Conservation (phyloP, 768 basidiomycete genomes). For the Neoboletus subvelutipes region DNA sequence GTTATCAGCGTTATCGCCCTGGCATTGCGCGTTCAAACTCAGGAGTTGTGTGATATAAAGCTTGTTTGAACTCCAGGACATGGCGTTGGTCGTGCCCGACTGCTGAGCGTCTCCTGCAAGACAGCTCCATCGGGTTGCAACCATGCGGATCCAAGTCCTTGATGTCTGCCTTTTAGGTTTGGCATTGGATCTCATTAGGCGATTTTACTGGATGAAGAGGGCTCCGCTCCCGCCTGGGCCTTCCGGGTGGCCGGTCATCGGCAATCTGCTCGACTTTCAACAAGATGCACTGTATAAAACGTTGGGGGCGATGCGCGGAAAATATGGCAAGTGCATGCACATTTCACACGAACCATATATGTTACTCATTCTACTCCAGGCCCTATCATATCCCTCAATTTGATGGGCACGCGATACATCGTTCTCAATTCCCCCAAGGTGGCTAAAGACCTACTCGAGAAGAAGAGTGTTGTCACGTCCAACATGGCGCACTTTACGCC, state of each 20-base stretch:
- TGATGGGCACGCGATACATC: slow-evolving; percentile 46
- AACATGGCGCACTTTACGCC: slow-evolving; percentile 7
- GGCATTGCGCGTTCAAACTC: neutral
- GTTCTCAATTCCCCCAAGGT: slow-evolving; percentile 48
- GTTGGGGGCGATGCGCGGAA: slow-evolving; percentile 39
- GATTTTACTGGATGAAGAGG: neutral
- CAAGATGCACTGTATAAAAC: slow-evolving; percentile 49
- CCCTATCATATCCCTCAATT: slow-evolving; percentile 2
- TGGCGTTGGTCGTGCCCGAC: neutral
- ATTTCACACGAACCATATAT: neutral
- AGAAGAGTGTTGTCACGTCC: slow-evolving; percentile 4
- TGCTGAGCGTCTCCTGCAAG: neutral
- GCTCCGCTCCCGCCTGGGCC: slow-evolving; percentile 14
- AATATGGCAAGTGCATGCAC: slow-evolving; percentile 42
- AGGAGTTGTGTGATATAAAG: neutral
- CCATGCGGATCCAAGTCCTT: neutral
- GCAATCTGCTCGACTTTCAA: slow-evolving; percentile 58
- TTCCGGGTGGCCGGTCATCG: slow-evolving; percentile 40
- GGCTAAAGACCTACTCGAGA: slow-evolving; percentile 12
- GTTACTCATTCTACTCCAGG: slow-evolving; percentile 17
- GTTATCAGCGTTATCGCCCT: neutral
- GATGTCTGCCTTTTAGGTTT: slow-evolving; percentile 14
- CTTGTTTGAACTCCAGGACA: no score
- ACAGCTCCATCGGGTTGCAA: neutral
- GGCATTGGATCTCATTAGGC: neutral